Percentiles rank a stretch among this genome's conserved stretches.
Evolutionary conservation across 495 filamentous ascomycete species (phyloP).

Genomic region (Penicillium manginii): DNA sequence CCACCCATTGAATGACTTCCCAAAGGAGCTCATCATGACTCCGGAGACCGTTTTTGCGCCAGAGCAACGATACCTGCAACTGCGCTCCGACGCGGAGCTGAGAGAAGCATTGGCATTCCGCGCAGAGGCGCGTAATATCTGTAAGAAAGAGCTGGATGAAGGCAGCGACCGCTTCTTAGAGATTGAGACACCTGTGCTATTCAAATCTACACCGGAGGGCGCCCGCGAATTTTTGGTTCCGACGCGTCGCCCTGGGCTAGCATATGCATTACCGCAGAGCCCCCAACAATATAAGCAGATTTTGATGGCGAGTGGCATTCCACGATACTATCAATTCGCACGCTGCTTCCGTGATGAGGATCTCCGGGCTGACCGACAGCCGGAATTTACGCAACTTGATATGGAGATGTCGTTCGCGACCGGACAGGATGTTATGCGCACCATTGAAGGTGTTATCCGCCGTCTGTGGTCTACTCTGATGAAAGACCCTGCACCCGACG

Average conservation of each 20-base stretch:
- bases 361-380: conserved; percentile 88
- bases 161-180: conserved; percentile 63
- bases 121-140: conserved; percentile 49
- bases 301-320: conserved; percentile 86
- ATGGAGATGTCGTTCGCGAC: conserved; percentile 86
- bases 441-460: conserved; percentile 67
- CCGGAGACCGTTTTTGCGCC: conserved; percentile 71
- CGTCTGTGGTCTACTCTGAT: conserved; percentile 56
- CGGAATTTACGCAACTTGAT: conserved; percentile 98
- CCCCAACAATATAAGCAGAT: conserved; percentile 99
- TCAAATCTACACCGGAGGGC: conserved; percentile 97
- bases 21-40: conserved; percentile 74
- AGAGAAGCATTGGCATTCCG: conserved; percentile 66
- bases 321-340: conserved; percentile 87
- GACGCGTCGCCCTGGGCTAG: conserved; percentile 70
- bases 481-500: conserved; percentile 41
- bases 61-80: conserved; percentile 79
- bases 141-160: conserved; percentile 56
- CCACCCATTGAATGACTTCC: conserved; percentile 72
- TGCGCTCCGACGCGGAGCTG: conserved; percentile 69
- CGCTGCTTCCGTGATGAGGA: conserved; percentile 97
- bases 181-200: conserved; percentile 89
- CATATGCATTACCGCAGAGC: conserved; percentile 93
- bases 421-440: conserved; percentile 71
- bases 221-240: conserved; percentile 96